These are phyloP conservation scores for Xylaria multiplex DNA, from an alignment of 2,329 filamentous ascomycete genomes.

Conservation along the genomic window DNA sequence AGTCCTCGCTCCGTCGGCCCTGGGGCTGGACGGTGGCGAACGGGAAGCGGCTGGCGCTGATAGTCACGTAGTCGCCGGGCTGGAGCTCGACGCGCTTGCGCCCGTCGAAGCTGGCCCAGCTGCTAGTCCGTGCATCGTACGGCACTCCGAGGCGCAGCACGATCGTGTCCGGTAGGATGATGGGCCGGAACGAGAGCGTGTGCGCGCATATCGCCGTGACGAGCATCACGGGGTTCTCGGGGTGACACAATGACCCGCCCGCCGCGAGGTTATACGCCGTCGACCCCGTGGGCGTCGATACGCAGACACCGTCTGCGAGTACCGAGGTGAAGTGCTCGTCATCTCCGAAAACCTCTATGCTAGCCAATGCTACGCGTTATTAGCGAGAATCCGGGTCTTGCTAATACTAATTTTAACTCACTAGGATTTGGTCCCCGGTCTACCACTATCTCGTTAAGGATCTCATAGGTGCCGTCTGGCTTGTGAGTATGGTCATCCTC, in stretches of 20 bases:
- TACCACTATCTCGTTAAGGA: conserved; percentile 96
- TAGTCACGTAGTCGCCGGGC: conserved; percentile 85
- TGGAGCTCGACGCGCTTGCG: conserved; percentile 83
- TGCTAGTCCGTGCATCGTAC: conserved; percentile 86
- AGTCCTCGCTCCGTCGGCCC: conserved; percentile 77
- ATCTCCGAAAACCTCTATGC: conserved; percentile 91
- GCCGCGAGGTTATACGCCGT: conserved; percentile 96
- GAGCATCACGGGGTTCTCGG: conserved; percentile 95
- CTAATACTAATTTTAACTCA: conserved; percentile 57
- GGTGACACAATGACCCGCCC: conserved; percentile 93
- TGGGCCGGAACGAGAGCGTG: conserved; percentile 93
- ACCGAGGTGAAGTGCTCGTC: conserved; percentile 96
- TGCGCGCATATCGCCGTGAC: conserved; percentile 95
- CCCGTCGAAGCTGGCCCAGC: conserved; percentile 98
- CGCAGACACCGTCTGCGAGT: conserved; percentile 90
- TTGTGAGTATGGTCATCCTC: conserved; percentile 86
- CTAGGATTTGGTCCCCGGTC: conserved; percentile 93
- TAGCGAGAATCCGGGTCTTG: conserved; percentile 10
- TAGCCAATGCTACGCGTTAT: conserved; percentile 77
- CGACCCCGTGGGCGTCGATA: conserved; percentile 92
- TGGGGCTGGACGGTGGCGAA: conserved; percentile 80
- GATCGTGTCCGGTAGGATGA: conserved; percentile 95
- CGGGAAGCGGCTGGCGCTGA: conserved; percentile 81
- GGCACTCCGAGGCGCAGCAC: conserved; percentile 94
- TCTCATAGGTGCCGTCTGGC: conserved; percentile 86